phyloP scores from a whole-genome alignment of 2,329 filamentous ascomycete species.

The Beauveria sp. region DNA sequence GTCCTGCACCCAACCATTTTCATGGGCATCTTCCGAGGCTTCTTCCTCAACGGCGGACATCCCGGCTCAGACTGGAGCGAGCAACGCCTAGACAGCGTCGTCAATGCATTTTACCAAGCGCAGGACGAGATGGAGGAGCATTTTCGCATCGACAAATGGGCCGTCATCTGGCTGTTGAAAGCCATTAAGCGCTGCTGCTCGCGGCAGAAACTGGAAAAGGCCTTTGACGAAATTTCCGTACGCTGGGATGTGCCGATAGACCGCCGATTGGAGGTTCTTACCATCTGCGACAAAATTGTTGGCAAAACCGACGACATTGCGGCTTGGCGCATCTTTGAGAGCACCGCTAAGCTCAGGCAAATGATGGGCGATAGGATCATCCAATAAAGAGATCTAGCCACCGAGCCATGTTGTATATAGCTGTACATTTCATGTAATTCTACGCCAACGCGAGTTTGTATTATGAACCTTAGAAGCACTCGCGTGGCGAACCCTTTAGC shows the following conservation, averaged over 20 bases:
- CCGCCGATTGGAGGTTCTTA: not conserved
- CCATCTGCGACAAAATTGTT: conserved; percentile 9
- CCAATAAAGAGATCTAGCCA: not conserved
- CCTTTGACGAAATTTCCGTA: conserved; percentile 42
- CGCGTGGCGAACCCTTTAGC: not conserved
- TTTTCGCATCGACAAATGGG: conserved; percentile 51
- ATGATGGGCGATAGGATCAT: not conserved
- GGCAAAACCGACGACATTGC: not conserved
- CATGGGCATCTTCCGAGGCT: conserved; percentile 75
- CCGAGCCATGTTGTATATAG: not conserved
- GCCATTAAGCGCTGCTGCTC: conserved; percentile 58
- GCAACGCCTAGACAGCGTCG: conserved; percentile 59
- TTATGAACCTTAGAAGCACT: not conserved
- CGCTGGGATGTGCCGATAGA: conserved; percentile 31
- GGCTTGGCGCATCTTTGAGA: conserved; percentile 5
- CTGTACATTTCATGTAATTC: conserved; percentile 5
- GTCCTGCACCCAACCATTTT: conserved; percentile 71
- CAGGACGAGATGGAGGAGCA: conserved; percentile 38
- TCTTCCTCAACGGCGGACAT: conserved; percentile 61
- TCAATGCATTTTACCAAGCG: conserved; percentile 54
- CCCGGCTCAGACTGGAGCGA: conserved; percentile 63
- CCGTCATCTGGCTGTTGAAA: conserved; percentile 51
- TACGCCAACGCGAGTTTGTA: conserved; percentile 13
- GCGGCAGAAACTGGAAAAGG: conserved; percentile 41
- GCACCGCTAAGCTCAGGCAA: not conserved